Evolutionary conservation across 148 eudicot species (phyloP).

Genomic region (Linanthus parryae): DNA sequence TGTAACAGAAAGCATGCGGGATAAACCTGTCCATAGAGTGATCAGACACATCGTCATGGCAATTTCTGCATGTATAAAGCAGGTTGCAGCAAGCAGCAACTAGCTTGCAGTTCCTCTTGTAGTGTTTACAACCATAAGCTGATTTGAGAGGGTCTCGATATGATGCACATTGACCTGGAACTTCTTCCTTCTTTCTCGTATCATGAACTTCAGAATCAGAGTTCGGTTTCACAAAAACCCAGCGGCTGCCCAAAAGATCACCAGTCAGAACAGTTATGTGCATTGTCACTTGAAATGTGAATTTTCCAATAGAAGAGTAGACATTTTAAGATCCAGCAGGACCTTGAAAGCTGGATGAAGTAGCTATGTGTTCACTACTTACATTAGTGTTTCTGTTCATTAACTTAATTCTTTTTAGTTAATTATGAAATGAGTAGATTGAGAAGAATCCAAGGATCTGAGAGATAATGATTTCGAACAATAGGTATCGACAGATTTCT

Average conservation of each 20-base stretch:
- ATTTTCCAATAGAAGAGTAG: no score
- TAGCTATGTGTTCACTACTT: no score
- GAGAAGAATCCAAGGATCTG: no score
- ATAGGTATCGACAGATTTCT: no score
- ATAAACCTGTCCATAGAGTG: constrained; percentile 77
- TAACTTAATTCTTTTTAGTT: no score
- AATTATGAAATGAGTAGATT: no score
- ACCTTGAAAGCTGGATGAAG: no score
- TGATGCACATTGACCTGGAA: constrained; percentile 71
- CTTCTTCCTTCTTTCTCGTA: constrained; percentile 33
- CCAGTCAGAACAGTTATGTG: no score
- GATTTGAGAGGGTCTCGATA: constrained; percentile 46
- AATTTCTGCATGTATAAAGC: constrained; percentile 71
- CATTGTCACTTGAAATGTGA: no score
- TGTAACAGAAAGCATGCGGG: constrained; percentile 3
- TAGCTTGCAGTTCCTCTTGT: constrained; percentile 90
- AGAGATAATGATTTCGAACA: no score
- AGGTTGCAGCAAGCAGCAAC: constrained; percentile 75
- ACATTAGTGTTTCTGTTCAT: no score
- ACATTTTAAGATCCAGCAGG: no score
- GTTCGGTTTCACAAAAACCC: constrained; percentile 43
- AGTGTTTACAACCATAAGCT: constrained; percentile 78
- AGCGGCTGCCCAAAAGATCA: constrained; percentile 39
- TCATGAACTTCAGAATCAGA: constrained; percentile 23
- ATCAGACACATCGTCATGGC: constrained; percentile 79